phyloP scores from a whole-genome alignment of 352 stramenopile genomes.

The Globisporangium takayamanum region DNA sequence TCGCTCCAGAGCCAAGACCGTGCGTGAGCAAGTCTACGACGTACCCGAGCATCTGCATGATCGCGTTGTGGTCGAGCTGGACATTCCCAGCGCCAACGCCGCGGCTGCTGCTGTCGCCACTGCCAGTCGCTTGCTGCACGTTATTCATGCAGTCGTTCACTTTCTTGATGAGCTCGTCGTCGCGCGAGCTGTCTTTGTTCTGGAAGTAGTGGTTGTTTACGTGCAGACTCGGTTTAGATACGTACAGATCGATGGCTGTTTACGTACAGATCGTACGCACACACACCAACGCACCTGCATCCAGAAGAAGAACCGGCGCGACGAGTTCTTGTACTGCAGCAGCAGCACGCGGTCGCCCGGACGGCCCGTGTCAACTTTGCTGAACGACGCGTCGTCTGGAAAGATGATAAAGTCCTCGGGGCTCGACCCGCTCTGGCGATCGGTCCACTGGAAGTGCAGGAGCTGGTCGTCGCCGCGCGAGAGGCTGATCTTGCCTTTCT shows the following conservation, averaged over 20 bases:
- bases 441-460: constrained; percentile 91
- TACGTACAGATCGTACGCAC: not conserved
- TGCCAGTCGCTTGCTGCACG: constrained; percentile 35
- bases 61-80: constrained; percentile 85
- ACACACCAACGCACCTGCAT: constrained; percentile 69
- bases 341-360: constrained; percentile 85
- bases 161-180: constrained; percentile 84
- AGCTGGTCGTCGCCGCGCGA: constrained; percentile 86
- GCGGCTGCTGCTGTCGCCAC: constrained; percentile 20
- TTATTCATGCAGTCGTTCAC: constrained; percentile 89
- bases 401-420: constrained; percentile 92
- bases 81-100: constrained; percentile 42
- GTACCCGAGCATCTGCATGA: constrained; percentile 89
- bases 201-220: constrained; percentile 10
- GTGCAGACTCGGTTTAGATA: not conserved
- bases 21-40: not conserved
- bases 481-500: constrained; percentile 88
- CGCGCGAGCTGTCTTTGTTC: constrained; percentile 85
- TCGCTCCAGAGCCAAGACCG: not conserved
- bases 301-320: constrained; percentile 93
- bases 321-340: constrained; percentile 91
- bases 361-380: constrained; percentile 84
- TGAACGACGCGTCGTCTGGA: constrained; percentile 85
- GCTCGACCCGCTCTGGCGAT: constrained; percentile 76
- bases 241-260: not conserved